Conservation (phyloP, 192 early-diverging fungal species). For the Podila minutissima region DNA sequence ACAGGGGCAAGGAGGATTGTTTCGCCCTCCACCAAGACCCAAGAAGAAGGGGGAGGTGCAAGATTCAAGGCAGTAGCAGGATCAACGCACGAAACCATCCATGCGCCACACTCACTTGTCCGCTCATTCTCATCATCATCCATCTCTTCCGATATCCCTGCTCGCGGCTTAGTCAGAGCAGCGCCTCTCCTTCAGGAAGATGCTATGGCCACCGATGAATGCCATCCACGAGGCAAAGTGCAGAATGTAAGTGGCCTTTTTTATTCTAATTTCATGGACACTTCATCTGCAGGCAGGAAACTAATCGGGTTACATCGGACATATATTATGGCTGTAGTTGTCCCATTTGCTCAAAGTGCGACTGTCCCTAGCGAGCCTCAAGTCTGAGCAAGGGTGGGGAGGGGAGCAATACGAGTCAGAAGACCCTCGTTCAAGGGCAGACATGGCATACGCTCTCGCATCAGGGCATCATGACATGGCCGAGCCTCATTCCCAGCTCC, state of each 20-base stretch:
- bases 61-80: neutral
- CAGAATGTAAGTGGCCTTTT: constrained; percentile 2
- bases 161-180: neutral
- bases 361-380: constrained; percentile 14
- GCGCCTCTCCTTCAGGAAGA: neutral
- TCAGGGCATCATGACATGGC: no score
- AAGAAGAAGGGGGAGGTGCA: neutral
- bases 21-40: neutral
- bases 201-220: no score
- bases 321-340: neutral
- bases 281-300: no score
- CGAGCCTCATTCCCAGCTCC: no score
- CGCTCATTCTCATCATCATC: neutral
- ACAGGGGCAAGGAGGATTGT: neutral
- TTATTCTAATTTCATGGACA: no score
- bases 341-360: constrained; percentile 29
- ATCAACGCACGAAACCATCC: neutral
- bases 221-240: neutral
- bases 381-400: neutral
- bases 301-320: no score
- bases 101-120: neutral
- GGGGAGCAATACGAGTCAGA: neutral
- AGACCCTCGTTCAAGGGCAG: neutral
- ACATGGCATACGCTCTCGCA: neutral
- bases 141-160: neutral